phyloP scores from a whole-genome alignment of 148 eudicot genomes.

The Spergularia marina region DNA sequence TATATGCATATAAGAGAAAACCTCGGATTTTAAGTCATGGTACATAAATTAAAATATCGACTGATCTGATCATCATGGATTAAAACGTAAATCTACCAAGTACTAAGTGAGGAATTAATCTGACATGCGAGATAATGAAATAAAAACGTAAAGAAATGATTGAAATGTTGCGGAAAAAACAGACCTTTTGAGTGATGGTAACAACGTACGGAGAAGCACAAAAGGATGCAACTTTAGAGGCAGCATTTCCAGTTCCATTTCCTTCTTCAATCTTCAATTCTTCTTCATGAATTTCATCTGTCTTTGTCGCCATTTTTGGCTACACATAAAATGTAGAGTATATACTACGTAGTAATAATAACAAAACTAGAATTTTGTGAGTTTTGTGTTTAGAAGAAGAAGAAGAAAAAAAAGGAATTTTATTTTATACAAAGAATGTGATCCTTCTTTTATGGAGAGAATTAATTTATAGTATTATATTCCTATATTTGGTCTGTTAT shows the following conservation, averaged over 20 bases:
- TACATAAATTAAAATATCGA: no score
- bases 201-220: constrained; percentile 41
- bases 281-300: constrained; percentile 27
- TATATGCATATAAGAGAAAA: no score
- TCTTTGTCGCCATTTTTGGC: constrained; percentile 21
- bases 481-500: not conserved
- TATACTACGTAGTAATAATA: constrained; percentile 5
- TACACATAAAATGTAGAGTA: not conserved
- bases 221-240: constrained; percentile 3
- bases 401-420: not conserved
- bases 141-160: no score
- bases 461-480: not conserved
- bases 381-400: not conserved
- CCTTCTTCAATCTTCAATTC: constrained; percentile 34
- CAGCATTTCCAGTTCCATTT: constrained; percentile 9
- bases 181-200: constrained; percentile 47
- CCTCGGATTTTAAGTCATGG: no score
- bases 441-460: constrained; percentile 14
- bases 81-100: no score
- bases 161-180: not conserved
- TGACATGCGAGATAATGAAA: no score
- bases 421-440: not conserved
- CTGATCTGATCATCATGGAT: no score
- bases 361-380: not conserved
- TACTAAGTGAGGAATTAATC: no score